Evolutionary conservation across 2,329 filamentous ascomycete genomes (phyloP).

Genomic region (Diaporthe humulicola): DNA sequence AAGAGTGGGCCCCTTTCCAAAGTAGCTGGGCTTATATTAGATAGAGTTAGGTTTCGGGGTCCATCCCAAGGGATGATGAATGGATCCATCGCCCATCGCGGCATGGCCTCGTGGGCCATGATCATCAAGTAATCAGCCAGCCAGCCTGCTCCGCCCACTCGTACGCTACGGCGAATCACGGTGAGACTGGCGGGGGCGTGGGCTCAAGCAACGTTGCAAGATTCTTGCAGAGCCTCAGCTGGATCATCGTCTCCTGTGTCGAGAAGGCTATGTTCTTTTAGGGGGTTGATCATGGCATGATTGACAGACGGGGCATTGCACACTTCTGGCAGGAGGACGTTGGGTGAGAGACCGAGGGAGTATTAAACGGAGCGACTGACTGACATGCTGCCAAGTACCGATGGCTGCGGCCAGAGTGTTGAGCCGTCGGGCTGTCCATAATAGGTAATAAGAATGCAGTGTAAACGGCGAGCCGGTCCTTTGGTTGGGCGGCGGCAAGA

Average conservation of each 20-base stretch:
- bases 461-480: neutral
- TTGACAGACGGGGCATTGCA: neutral
- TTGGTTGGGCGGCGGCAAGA: conserved; percentile 15
- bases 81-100: neutral
- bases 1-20: neutral
- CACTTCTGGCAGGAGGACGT: neutral
- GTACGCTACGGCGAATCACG: conserved; percentile 14
- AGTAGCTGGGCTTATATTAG: conserved; percentile 16
- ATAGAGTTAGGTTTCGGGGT: conserved; percentile 18
- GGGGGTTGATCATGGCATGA: conserved; percentile 17
- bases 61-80: conserved; percentile 13
- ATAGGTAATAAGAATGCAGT: neutral
- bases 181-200: neutral
- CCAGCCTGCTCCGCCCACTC: neutral
- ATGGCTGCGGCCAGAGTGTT: neutral
- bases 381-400: neutral
- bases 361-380: neutral
- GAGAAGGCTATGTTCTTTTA: neutral
- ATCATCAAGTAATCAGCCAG: neutral
- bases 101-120: conserved; percentile 9
- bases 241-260: neutral
- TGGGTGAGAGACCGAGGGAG: neutral
- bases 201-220: conserved; percentile 2
- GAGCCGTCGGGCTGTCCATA: neutral
- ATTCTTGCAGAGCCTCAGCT: conserved; percentile 3